Conservation (phyloP, 73 alveolate genomes). For the Tetrahymena malaccensis region DNA sequence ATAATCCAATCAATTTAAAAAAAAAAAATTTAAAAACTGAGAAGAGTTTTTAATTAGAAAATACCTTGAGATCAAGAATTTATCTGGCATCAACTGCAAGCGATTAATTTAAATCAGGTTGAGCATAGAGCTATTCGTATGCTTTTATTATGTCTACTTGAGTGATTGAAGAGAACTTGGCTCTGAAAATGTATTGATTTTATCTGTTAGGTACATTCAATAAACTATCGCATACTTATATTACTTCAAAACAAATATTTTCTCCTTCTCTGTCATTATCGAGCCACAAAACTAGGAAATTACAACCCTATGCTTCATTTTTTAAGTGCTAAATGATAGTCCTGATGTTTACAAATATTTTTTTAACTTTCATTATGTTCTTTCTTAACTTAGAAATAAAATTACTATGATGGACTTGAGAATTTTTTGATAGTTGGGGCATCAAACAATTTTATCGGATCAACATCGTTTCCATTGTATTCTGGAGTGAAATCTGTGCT, state of each 20-base stretch:
- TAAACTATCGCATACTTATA: neutral
- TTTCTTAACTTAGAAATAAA: neutral
- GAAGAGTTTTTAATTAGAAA: neutral
- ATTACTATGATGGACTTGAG: constrained; percentile 52
- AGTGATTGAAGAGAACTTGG: constrained; percentile 90
- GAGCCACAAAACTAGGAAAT: constrained; percentile 91
- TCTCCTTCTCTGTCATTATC: constrained; percentile 99
- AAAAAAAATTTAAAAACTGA: too few species aligned
- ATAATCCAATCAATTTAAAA: too few species aligned
- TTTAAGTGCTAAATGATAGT: constrained; percentile 36
- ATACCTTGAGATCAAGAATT: constrained; percentile 91
- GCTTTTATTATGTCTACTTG: constrained; percentile 78
- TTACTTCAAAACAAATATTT: constrained; percentile 96
- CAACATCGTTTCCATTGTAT: constrained; percentile 71
- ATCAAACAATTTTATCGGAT: constrained; percentile 86
- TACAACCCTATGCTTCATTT: constrained; percentile 67
- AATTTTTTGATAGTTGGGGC: constrained; percentile 83
- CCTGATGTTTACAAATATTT: neutral
- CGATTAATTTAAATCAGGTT: constrained; percentile 85
- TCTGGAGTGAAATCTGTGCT: constrained; percentile 94
- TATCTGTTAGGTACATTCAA: neutral
- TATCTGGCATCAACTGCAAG: constrained; percentile 95
- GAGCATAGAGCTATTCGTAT: constrained; percentile 52
- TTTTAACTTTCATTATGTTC: neutral
- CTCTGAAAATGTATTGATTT: constrained; percentile 52